Percentiles rank a stretch among this genome's conserved stretches.
These are phyloP conservation scores for Pyracantha coccinea DNA, from an alignment of 331 rosid genomes.

Conservation along the genomic window DNA sequence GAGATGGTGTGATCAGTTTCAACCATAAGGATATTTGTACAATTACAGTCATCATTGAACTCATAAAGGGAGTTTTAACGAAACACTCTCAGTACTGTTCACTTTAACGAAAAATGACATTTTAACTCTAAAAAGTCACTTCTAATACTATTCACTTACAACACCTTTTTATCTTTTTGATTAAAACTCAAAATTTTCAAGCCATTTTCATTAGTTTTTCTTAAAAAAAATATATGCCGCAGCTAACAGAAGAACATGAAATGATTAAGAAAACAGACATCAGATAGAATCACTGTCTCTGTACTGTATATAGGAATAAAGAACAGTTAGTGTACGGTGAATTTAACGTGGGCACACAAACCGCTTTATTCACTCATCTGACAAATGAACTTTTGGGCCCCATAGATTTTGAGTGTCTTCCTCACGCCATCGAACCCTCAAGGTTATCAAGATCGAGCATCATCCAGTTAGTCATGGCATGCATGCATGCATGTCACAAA, in stretches of 20 bases:
- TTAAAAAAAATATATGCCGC: background rate
- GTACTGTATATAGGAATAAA: background rate
- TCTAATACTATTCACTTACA: no score
- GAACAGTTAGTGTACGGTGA: conserved; percentile 10
- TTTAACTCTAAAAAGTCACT: no score
- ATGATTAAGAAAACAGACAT: conserved; percentile 7
- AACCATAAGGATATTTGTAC: background rate
- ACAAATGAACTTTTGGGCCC: background rate
- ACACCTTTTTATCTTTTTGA: no score
- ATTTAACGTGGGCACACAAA: conserved; percentile 7
- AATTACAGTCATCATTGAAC: conserved; percentile 9
- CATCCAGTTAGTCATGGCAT: background rate
- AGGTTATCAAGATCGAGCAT: background rate
- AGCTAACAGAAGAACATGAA: conserved; percentile 20
- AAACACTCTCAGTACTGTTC: no score
- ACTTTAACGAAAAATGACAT: no score
- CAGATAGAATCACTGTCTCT: background rate
- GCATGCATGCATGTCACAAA: background rate
- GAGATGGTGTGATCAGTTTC: background rate
- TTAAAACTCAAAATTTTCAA: no score
- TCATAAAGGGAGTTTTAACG: background rate
- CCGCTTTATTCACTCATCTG: background rate
- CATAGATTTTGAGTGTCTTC: background rate
- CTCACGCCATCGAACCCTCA: background rate
- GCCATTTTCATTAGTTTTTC: no score